Evolutionary conservation across 306 rosid species (phyloP), one percentile per base, ranked within the genome.

Genomic region (Pyrus bretschneideri): DNA sequence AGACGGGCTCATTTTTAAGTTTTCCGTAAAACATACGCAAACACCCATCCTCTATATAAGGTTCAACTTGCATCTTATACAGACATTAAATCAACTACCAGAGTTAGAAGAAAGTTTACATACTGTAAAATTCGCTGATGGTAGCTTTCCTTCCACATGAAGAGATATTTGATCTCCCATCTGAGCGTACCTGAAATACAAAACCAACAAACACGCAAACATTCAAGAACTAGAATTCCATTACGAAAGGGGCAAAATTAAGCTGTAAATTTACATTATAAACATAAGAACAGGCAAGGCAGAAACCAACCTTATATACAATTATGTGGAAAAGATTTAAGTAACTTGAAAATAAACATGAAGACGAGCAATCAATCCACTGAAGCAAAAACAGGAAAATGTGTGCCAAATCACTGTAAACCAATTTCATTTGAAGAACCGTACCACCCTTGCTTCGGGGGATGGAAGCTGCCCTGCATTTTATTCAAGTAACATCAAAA

Each of bases 391-490:
- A 69, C 83, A 89, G 74, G 70, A 89, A 73, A 65, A 90, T 33
- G 15, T 93, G 91, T 27, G 91, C 94, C 83, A 89, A 75, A 58
- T 90, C 78, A 81, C 75, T 81, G 79, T 78, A 89, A 54, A 83
- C 96, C 80, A 90, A 73, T 81, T 88, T 90, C 97, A 92, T 86
- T 75, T 86, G 91, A 78, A 90, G 85, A 84, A 49, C 83, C 57
- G 81, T 61, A 73, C 82, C 82, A 70, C 85, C 93, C 59, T 86
- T 93, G 44, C 84, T 79, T 82, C 81, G 82, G 63, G 91, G 85
- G 81, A 93, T 79, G 40, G 97, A 85, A 79, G 91, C 91, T 69
- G 94, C 96, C 86, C 97, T 93, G 89, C 84, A 58, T 27, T 27
- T 57, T 14, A 57, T 21, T 60, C 58, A 77, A 76, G 54, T 15